phyloP scores from a whole-genome alignment of 1,284 basidiomycete species.

The Peniophora sp. region DNA sequence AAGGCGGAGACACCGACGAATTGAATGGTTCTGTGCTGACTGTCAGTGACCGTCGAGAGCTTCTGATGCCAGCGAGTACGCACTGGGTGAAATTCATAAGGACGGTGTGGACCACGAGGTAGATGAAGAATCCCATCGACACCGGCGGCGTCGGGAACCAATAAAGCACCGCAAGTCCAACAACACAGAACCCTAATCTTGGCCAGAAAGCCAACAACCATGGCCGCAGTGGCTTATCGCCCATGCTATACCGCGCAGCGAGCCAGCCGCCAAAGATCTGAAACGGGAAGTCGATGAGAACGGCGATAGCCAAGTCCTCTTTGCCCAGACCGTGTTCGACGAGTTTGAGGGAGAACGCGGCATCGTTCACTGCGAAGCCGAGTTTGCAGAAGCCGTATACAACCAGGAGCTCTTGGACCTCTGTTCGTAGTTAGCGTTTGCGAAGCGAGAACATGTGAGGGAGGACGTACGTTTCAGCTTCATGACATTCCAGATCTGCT shows the following conservation, averaged over 20 bases:
- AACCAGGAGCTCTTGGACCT: conserved; percentile 84
- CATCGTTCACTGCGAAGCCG: conserved; percentile 94
- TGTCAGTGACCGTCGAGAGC: neutral
- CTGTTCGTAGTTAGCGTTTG: conserved; percentile 35
- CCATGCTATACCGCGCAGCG: conserved; percentile 89
- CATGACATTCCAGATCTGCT: conserved; percentile 92
- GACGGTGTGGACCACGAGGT: conserved; percentile 79
- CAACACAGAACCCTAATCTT: conserved; percentile 64
- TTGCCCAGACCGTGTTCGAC: conserved; percentile 95
- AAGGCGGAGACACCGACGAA: conserved; percentile 98
- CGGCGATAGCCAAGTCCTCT: conserved; percentile 92
- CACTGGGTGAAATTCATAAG: conserved; percentile 82
- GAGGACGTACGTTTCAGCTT: conserved; percentile 75
- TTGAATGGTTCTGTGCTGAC: conserved; percentile 74
- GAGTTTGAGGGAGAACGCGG: conserved; percentile 88
- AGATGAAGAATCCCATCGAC: conserved; percentile 72
- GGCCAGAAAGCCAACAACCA: conserved; percentile 95
- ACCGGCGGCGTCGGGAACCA: conserved; percentile 80
- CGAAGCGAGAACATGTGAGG: neutral
- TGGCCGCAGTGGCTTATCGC: conserved; percentile 67
- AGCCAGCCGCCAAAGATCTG: conserved; percentile 95
- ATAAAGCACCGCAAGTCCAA: conserved; percentile 77
- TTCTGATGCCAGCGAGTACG: conserved; percentile 19
- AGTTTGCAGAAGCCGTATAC: conserved; percentile 93
- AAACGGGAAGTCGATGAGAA: conserved; percentile 97